A percentile compares a stretch with the other conserved stretches of the same genome.
These are phyloP conservation scores for Boletellus sp. DNA, from an alignment of 1,284 basidiomycete genomes.

Conservation along the genomic window DNA sequence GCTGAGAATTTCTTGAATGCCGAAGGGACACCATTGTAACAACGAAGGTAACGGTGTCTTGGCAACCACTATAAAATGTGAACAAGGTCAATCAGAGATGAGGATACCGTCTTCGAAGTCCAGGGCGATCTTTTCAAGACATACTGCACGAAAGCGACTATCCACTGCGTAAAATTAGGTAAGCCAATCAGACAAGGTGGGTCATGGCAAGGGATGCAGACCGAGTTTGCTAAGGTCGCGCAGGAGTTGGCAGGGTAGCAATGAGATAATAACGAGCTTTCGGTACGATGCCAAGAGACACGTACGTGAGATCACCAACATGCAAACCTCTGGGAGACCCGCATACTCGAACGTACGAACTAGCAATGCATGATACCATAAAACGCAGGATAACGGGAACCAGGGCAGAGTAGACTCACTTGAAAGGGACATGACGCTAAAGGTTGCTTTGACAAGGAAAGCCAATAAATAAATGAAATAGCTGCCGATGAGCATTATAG, in stretches of 20 bases:
- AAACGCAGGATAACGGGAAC: neutral
- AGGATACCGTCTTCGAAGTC: too few species aligned
- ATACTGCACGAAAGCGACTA: neutral
- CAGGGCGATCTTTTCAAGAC: too few species aligned
- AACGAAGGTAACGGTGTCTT: neutral
- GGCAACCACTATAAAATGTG: neutral
- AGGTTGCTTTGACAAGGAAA: neutral
- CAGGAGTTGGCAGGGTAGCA: too few species aligned
- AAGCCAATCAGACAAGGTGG: too few species aligned
- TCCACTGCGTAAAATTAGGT: neutral
- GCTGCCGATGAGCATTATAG: neutral
- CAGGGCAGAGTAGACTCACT: neutral
- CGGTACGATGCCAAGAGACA: too few species aligned
- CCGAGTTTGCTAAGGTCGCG: too few species aligned
- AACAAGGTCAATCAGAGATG: too few species aligned
- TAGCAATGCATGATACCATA: too few species aligned
- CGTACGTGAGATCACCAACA: neutral
- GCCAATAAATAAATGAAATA: neutral
- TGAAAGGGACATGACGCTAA: neutral
- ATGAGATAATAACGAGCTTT: too few species aligned
- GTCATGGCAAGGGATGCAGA: too few species aligned
- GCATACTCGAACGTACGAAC: neutral
- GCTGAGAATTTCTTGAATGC: neutral
- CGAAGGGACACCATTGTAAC: neutral
- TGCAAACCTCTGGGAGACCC: neutral